Percentiles rank a stretch among this genome's conserved stretches.
Evolutionary conservation across 2,329 filamentous ascomycete genomes (phyloP).

Genomic region (Dissoconium aciculare): DNA sequence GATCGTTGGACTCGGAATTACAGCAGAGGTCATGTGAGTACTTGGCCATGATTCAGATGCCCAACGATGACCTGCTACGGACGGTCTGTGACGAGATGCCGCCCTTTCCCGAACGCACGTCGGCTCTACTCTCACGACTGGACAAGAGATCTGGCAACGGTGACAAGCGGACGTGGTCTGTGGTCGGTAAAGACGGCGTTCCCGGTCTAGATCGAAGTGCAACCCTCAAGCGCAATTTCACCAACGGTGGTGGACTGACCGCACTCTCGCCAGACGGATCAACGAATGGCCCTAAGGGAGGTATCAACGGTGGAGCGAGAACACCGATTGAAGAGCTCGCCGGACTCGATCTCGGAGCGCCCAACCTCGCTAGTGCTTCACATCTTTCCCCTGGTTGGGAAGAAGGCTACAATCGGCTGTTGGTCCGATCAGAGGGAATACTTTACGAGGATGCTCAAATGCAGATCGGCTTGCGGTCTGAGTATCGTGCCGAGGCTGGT

Average conservation of each 20-base stretch:
- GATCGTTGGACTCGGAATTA: slow-evolving; percentile 85
- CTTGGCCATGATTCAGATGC: slow-evolving; percentile 66
- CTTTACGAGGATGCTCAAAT: slow-evolving; percentile 92
- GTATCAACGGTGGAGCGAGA: slow-evolving; percentile 19
- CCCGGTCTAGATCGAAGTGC: slow-evolving; percentile 55
- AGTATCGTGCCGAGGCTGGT: slow-evolving; percentile 90
- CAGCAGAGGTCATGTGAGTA: slow-evolving; percentile 97
- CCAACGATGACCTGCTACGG: slow-evolving; percentile 77
- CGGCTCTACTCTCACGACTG: slow-evolving; percentile 75
- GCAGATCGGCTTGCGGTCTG: slow-evolving; percentile 79
- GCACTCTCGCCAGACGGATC: slow-evolving; percentile 32
- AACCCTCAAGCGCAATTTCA: slow-evolving; percentile 77
- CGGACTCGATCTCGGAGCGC: slow-evolving; percentile 65
- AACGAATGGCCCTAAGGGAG: slow-evolving; percentile 23
- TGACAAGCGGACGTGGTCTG: slow-evolving; percentile 92
- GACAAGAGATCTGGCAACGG: slow-evolving; percentile 92
- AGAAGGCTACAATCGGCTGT: slow-evolving; percentile 66
- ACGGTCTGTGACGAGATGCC: slow-evolving; percentile 99
- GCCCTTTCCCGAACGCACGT: slow-evolving; percentile 87
- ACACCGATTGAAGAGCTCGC: slow-evolving; percentile 47
- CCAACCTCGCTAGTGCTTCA: slow-evolving; percentile 80
- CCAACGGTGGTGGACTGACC: slow-evolving; percentile 29
- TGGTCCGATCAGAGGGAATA: slow-evolving; percentile 69
- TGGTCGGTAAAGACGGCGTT: slow-evolving; percentile 77
- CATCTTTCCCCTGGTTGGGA: slow-evolving; percentile 95